A percentile compares a stretch with the other conserved stretches of the same genome.
Evolutionary conservation across 192 early-diverging fungal genomes (phyloP).

Genomic region (Mortierella alpina): DNA sequence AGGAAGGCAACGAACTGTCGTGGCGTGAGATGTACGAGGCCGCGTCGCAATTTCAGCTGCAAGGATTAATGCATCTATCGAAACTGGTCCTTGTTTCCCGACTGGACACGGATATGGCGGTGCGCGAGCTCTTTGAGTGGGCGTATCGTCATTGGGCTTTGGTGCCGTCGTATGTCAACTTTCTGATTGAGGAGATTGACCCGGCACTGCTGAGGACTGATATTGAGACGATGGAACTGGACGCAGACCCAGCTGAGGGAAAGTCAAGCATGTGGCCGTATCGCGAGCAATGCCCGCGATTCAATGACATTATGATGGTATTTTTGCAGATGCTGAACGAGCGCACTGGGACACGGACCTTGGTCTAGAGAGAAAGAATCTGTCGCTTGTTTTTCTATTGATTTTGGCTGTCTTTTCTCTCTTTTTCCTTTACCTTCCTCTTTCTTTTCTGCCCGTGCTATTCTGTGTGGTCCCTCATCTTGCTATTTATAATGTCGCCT

Average conservation of each 20-base stretch:
- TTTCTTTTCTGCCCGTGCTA: neutral
- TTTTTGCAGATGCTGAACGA: constrained; percentile 28
- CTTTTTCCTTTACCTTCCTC: neutral
- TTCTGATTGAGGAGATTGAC: constrained; percentile 29
- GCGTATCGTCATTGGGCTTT: constrained; percentile 23
- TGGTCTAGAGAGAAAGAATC: neutral
- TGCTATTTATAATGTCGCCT: neutral
- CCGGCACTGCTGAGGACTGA: neutral
- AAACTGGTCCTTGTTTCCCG: constrained; percentile 20
- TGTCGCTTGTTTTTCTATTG: neutral
- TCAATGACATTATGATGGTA: constrained; percentile 27
- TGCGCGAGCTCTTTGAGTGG: constrained; percentile 44
- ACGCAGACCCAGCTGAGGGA: neutral
- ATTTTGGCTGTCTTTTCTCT: neutral
- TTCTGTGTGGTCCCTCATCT: neutral
- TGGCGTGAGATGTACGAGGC: constrained; percentile 38
- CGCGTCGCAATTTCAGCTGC: constrained; percentile 17
- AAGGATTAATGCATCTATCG: constrained; percentile 17
- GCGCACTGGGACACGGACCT: neutral
- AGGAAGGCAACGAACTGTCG: neutral
- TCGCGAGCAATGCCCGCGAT: constrained; percentile 23
- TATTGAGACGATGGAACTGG: neutral
- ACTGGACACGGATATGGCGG: constrained; percentile 4
- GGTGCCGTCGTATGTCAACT: constrained; percentile 30
- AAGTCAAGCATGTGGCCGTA: constrained; percentile 25